Base-by-base conservation (phyloP, 2,329 filamentous ascomycete genomes). In the Coccinonectria pachysandricola region DNA sequence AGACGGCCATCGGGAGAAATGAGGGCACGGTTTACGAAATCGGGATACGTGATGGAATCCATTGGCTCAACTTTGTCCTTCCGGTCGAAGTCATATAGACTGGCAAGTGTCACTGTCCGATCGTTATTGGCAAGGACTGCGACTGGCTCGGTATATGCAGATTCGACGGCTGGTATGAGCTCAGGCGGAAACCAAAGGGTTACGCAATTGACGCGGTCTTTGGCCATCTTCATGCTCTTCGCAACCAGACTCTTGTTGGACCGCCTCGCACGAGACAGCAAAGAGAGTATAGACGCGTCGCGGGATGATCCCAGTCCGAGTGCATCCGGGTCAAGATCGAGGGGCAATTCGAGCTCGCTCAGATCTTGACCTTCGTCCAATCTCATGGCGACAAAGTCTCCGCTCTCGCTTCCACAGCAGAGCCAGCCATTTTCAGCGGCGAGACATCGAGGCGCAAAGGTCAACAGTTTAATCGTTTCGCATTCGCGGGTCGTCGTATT, bases 1-100 rank as follows among this genome's bases (percentile, higher is more conserved):
- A 88, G 58, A 12, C 68, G 71, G 1, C 87, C 88, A 49, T 95
- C 81, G 0, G 88, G 91, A 6, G 88, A 95, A 27, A 98, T 78
- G n/a, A 87, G 74, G 17, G 87, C 84, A 47, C 92, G 85, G 46
- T 98, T 98, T 60, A 96, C 88, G 38, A 77, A 81, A 48, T 88
- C 81, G 5, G 82, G 79, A 38, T 93, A 79, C 4, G 71, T 66
- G 27, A 95, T 60, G 21, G 76, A 68, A 28, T 82, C 75, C 12
- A 92, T 57, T 18, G 79, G 64, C 33, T 80, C 65, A 9, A 54
- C 52, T 24, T 53, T 53, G 10, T 59, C 53, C 22, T 50, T 50
- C 17, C 44, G 44, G 4, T 58, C 54, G 26, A 75, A 71, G 27
- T 78, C 71, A 15, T 71, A 64, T 12, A 96, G 62, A 24, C 78